Percentiles rank a stretch among this genome's conserved stretches.
These are phyloP conservation scores for Alternaria sp. DNA, from an alignment of 2,329 filamentous ascomycete genomes.

Conservation along the genomic window DNA sequence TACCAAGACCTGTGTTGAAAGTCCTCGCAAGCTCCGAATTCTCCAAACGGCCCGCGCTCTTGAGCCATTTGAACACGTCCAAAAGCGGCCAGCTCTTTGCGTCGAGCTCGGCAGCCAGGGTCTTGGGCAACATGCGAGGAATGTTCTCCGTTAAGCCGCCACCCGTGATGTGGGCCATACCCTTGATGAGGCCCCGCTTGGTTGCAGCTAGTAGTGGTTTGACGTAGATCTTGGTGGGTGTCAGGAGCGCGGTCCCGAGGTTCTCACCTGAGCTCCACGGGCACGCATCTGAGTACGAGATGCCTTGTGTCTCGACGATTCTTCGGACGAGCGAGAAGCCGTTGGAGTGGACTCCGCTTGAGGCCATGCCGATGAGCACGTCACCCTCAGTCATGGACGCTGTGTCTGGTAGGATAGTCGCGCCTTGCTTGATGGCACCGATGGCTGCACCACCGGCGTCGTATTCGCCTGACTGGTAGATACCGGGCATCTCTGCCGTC, in stretches of 20 bases:
- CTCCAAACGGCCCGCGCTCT: constrained; percentile 74
- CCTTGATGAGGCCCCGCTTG: constrained; percentile 76
- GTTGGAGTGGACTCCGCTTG: constrained; percentile 92
- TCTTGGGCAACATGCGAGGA: constrained; percentile 85
- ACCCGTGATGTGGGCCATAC: constrained; percentile 96
- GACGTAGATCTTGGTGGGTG: constrained; percentile 94
- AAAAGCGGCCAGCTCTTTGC: constrained; percentile 78
- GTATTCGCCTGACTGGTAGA: constrained; percentile 89
- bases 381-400: constrained; percentile 82
- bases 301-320: constrained; percentile 77
- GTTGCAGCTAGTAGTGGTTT: constrained; percentile 75
- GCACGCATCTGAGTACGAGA: constrained; percentile 75
- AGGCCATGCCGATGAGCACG: constrained; percentile 83
- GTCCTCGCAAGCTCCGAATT: constrained; percentile 85
- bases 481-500: constrained; percentile 97
- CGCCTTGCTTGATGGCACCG: constrained; percentile 76
- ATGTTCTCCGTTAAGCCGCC: constrained; percentile 94
- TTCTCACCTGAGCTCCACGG: constrained; percentile 75
- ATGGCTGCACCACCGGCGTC: constrained; percentile 92
- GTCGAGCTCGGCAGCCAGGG: constrained; percentile 83
- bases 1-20: constrained; percentile 95
- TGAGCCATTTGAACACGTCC: constrained; percentile 87
- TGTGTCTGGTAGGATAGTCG: constrained; percentile 76
- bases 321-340: constrained; percentile 96
- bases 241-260: constrained; percentile 81